Evolutionary conservation across 208 protist genomes (phyloP), one percentile per base, ranked within the genome.

Genomic region (Trypanosoma boissoni): DNA sequence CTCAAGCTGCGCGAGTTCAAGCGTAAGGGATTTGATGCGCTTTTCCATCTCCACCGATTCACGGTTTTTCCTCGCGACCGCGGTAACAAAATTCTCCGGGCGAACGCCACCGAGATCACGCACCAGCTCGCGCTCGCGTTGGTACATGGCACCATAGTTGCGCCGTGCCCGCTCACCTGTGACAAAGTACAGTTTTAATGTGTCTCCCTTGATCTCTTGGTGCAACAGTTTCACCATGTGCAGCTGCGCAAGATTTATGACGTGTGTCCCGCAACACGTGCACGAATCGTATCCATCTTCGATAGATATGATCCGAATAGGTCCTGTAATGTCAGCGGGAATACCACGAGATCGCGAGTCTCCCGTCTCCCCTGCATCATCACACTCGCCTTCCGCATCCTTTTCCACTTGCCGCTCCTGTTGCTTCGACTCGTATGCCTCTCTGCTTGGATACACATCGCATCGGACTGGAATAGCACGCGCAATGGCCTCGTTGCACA

Each of bases 241-340:
- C 49, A 96, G 70, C 67, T 93, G 66, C 9, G 76, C 52, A 18
- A 93, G 68, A 12, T 79, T 75, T 8, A 44, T 58, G 5, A 94
- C 75, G 55, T 96, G 89, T 20, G 89, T 96, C n/a, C 89, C 89
- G 53, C 89, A 96, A 70, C 89, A 96, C 10, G 78, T 84, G 66
- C 82, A 88, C 46, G 51, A 68, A 58, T 95, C 89, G 36, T 92
- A 60, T 24, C 56, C 49, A 10, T 68, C 59, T n/a, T 72, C 70
- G 10, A 93, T 67, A n/a, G 66, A 69, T 50, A 96, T 87, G 43
- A 91, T 70, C 6, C 89, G 86, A 42, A 96, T 86, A 4, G 83
- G 74, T 2, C 84, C 89, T 0, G 58, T 72, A 10, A 91, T 76
- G 62, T 91, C 88, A 4, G 67, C 70, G 4, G 88, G 87, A 61